A percentile compares a stretch with the other conserved stretches of the same genome.
These are phyloP conservation scores for Sicyos edulis DNA, from an alignment of 306 rosid species.

Conservation along the genomic window DNA sequence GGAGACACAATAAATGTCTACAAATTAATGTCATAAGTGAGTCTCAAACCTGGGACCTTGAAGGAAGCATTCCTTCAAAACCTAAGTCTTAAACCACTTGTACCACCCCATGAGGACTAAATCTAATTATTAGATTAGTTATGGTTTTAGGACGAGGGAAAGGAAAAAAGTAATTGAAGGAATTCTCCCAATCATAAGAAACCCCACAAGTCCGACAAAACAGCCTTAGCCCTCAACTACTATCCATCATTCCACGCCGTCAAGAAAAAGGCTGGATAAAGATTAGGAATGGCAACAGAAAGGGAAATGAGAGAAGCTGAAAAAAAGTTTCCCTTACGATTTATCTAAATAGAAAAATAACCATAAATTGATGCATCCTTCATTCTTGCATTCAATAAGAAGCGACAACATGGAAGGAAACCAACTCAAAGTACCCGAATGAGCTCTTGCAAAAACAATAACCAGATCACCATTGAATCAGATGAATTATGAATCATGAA, in stretches of 20 bases:
- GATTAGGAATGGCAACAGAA: neutral
- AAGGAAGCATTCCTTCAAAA: too few species aligned
- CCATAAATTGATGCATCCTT: slow-evolving; percentile 2
- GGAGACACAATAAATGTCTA: too few species aligned
- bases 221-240: neutral
- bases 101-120: too few species aligned
- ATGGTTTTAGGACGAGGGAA: neutral
- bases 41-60: too few species aligned
- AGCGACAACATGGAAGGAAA: slow-evolving; percentile 8
- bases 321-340: neutral
- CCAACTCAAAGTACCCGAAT: slow-evolving; percentile 8
- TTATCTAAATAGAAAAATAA: slow-evolving; percentile 5
- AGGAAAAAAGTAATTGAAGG: neutral
- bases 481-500: slow-evolving; percentile 26
- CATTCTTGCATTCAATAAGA: neutral
- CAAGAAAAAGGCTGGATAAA: slow-evolving; percentile 1
- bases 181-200: neutral
- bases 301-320: neutral
- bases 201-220: neutral
- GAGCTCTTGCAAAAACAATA: neutral
- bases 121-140: too few species aligned
- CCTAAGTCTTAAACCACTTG: too few species aligned
- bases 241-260: neutral
- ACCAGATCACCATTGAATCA: neutral
- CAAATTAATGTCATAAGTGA: too few species aligned